Base-by-base conservation (phyloP, 2,329 filamentous ascomycete species). In the Chalara sp. region DNA sequence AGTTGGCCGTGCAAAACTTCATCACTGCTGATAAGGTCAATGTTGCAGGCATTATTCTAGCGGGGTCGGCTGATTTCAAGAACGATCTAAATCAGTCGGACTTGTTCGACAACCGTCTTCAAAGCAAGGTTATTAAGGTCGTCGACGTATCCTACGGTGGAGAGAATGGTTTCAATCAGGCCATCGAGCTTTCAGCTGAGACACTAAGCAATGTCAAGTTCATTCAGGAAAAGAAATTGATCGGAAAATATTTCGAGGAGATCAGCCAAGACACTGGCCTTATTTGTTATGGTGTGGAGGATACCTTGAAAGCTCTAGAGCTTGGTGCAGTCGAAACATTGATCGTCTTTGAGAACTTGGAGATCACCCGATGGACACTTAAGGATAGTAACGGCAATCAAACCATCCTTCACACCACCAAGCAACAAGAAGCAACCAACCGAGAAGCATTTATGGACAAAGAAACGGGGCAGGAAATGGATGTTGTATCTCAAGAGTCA, bases 171-270 rank as follows among this genome's bases (percentile, higher is more conserved):
- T 99, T 99, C 81, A 99, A 99, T 76, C 95, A 99, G 75, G 93
- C 93, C 54, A 99, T 99, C 58, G 93, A 99, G 68, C 73, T 99
- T 64, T 86, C 93, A 30, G 82, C 90, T 6, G 95, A 99, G 77
- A 99, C 93, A 6, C 81, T 99, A 45, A 88, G 91, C 72, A 99
- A 97, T 68, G 93, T 99, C 80, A 99, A 99, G 75, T 99, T 99
- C 71, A 96, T 99, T 69, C 93, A 99, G 73, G 93, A 99, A 80
- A 99, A 99, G 86, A 99, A 96, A 77, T 83, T 99, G 57, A 99
- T 99, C 66, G 92, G 92, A 69, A 90, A 88, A 68, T 99, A 99
- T 78, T 99, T 99, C 65, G 91, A 99, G 69, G 92, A 99, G 73
- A 97, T 99, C 66, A 96, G 89, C 69, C 90, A 96, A 72, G 93